Evolutionary conservation across 176 grass and related monocot species (phyloP), one percentile per base, ranked within the genome.

Genomic region (Cocos nucifera): DNA sequence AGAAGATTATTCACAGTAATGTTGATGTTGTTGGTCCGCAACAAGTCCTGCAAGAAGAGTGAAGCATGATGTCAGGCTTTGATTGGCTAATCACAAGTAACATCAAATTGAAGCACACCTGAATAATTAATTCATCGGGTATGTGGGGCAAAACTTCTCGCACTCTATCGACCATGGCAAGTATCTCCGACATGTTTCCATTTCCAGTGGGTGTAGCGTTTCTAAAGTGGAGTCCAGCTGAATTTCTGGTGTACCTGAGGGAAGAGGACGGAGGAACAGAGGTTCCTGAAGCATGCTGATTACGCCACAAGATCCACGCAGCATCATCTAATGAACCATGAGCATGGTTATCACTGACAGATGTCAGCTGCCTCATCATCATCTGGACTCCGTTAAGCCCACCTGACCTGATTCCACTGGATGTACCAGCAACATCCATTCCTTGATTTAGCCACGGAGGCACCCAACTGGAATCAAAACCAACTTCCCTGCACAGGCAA

Each of bases 1-100:
- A 99, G 75, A 81, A 99, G 94, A 99, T 99, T 99, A 99, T 99
- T 99, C 84, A 99, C 88, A 78, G 94, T 99, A 32, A 86, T 73
- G 67, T 93, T 93, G 71, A 93, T 76, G 69, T 99, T 99, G 82
- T 89, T 93, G 57, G 88, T 99, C 78, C 94, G 86, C 66, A 63
- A 78, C 77, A 99, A 85, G 86, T 99, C 94, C 94, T 99, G 75
- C 53, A 79, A 49, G 32, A 49, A 66, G 14, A 63, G 9, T 67
- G 55, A 73, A 12, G 3, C 7, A 52, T 67, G 14, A 66, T 61
- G 49, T 26, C 15, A 62, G 28, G 24, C 12, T 73, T 51, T 61
- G 15, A 24, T 63, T 2, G 35, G 19, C 27, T 15, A 73, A 67
- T 12, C 65, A 54, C 52, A 48, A n/a, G 49, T 62, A 56, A 66